Conservation (phyloP, 2,329 filamentous ascomycete genomes). For the Xylaria arbuscula region DNA sequence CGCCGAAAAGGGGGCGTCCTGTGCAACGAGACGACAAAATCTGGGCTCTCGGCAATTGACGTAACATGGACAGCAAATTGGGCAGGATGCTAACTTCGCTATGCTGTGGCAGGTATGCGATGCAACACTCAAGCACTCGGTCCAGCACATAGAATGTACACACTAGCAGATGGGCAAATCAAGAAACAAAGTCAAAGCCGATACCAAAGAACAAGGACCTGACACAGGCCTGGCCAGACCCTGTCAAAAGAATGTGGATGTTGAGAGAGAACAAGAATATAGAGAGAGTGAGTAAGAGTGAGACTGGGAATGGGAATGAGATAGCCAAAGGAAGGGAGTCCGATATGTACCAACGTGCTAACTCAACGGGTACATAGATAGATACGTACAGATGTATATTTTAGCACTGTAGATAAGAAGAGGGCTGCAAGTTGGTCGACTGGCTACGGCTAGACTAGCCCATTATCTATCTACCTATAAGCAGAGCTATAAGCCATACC, state of each 20-base stretch:
- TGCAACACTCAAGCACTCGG: conserved; percentile 16
- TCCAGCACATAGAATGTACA: conserved; percentile 8
- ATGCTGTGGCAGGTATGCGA: conserved; percentile 28
- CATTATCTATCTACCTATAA: neutral
- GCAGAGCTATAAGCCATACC: neutral
- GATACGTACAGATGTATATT: neutral
- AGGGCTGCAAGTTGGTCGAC: conserved; percentile 9
- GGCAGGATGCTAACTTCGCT: conserved; percentile 27
- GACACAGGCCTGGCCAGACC: conserved; percentile 22
- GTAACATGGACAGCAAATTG: conserved; percentile 31
- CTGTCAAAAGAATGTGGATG: conserved; percentile 23
- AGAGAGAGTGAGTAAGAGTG: conserved; percentile 7
- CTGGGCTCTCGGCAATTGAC: conserved; percentile 31
- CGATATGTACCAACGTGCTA: neutral
- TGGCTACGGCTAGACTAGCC: conserved; percentile 3
- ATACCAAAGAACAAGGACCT: conserved; percentile 9
- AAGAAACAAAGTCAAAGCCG: conserved; percentile 3
- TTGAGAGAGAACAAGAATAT: neutral
- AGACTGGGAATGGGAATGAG: conserved; percentile 6
- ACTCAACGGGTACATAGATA: neutral
- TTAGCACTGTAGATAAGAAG: conserved; percentile 14
- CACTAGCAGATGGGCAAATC: conserved; percentile 5
- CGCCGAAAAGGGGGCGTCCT: conserved; percentile 29
- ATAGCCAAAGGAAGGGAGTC: conserved; percentile 11
- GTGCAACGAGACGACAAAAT: conserved; percentile 25